phyloP scores from a whole-genome alignment of 805 yeast genomes.

The Naumovozyma baii region DNA sequence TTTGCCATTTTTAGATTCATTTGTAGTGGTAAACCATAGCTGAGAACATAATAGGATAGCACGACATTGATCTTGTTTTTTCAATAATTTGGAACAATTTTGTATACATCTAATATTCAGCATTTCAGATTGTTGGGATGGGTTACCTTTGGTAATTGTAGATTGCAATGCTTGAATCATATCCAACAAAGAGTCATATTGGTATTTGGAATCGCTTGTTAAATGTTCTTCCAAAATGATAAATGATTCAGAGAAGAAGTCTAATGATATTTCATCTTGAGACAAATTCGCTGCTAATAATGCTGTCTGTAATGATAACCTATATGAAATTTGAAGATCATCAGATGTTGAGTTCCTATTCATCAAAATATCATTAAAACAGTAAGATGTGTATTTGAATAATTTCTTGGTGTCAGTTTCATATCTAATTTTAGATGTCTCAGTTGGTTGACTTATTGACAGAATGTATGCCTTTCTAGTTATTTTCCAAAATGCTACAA shows the following conservation, averaged over 20 bases:
- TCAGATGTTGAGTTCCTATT: conserved; percentile 7
- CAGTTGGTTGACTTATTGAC: conserved; percentile 4
- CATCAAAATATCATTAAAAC: conserved; percentile 53
- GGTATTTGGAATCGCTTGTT: conserved; percentile 38
- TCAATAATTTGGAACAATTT: conserved; percentile 78
- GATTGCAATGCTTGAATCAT: conserved; percentile 41
- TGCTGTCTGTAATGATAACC: conserved; percentile 54
- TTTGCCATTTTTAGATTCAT: conserved; percentile 44
- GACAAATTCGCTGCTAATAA: conserved; percentile 68
- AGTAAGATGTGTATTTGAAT: conserved; percentile 61
- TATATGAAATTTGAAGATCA: conserved; percentile 14
- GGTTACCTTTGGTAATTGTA: conserved; percentile 31
- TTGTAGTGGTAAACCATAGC: conserved; percentile 65
- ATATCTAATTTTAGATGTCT: conserved; percentile 1
- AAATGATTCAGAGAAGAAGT: conserved; percentile 78
- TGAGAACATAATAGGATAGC: conserved; percentile 76
- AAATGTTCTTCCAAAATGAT: conserved; percentile 63
- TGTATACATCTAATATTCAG: conserved; percentile 74
- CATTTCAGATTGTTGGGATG: conserved; percentile 42
- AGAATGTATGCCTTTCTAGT: conserved; percentile 38
- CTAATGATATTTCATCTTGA: conserved; percentile 68
- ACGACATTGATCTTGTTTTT: conserved; percentile 91
- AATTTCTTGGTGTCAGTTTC: conserved; percentile 33
- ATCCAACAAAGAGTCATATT: conserved; percentile 41
- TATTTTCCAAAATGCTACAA: conserved; percentile 49